These are phyloP conservation scores for Calophaca sinica DNA, from an alignment of 306 rosid genomes.

Conservation along the genomic window DNA sequence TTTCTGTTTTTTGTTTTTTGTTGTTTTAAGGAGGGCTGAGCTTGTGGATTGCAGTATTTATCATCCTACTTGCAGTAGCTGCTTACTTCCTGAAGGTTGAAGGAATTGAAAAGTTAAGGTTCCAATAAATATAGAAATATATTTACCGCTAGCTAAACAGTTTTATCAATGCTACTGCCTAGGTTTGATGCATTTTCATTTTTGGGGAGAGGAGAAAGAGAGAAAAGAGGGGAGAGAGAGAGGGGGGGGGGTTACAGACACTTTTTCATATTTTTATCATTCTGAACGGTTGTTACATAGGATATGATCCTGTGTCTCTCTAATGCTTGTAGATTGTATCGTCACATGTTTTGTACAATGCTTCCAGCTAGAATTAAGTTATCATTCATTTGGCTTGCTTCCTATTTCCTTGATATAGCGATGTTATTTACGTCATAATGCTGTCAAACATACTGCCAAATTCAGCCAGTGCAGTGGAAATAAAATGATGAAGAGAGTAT, in stretches of 20 bases:
- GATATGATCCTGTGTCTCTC: constrained; percentile 30
- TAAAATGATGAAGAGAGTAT: too few relatives aligned
- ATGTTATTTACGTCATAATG: background rate
- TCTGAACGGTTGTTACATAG: constrained; percentile 2
- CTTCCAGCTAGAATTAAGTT: background rate
- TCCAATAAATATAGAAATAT: constrained; percentile 14
- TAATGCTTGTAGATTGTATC: constrained; percentile 27
- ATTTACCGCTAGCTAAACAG: constrained; percentile 18
- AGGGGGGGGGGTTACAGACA: constrained; percentile 29
- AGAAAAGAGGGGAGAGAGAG: background rate
- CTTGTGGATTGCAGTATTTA: constrained; percentile 72
- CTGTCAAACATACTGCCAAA: too few relatives aligned
- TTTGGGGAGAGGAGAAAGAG: background rate
- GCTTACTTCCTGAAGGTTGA: constrained; percentile 61
- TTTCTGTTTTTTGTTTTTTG: background rate
- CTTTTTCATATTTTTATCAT: constrained; percentile 2
- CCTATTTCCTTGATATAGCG: background rate
- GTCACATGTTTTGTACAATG: constrained; percentile 17
- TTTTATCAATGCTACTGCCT: constrained; percentile 9
- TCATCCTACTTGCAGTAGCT: constrained; percentile 68
- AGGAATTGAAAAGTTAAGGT: constrained; percentile 45
- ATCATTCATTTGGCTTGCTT: background rate
- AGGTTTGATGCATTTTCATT: constrained; percentile 33
- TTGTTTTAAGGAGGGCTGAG: constrained; percentile 64
- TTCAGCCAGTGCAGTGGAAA: too few relatives aligned